Base-by-base conservation (phyloP, 2,329 filamentous ascomycete species). In the Hymenoscyphus occultus region DNA sequence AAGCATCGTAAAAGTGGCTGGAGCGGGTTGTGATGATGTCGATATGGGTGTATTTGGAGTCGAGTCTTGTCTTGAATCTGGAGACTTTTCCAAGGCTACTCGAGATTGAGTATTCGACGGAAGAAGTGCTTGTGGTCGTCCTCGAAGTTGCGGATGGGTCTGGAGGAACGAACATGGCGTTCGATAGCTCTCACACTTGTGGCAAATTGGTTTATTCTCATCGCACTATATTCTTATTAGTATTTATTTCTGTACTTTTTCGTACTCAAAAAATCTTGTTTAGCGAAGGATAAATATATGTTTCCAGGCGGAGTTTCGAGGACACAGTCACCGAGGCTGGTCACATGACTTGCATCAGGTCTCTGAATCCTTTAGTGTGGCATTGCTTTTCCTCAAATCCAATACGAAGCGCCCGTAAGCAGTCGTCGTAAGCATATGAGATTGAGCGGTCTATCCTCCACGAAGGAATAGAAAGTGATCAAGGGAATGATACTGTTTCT, bases 171-270 rank as follows among this genome's bases (percentile, higher is more conserved):
- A 73, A 56, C 73, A 74, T 68, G 67, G 39, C 63, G 69, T 66
- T 40, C 68, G 67, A 57, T 74, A 70, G 42, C 60, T 63, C 39
- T 67, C 62, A 57, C 73, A 74, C 64, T 71, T 72, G 19, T 69
- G 67, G 48, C 73, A 74, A 14, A 64, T 67, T 39, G 73, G 73
- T 58, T 74, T 74, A 12, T 62, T 61, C 63, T 74, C 73, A 54
- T 73, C 73, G 61, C 73, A 74, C 73, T 74, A 39, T 7, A n/a
- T 28, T 31, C 48, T 35, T 19, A 31, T 63, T 57, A 28, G 61
- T 57, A 14, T 16, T 28, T n/a, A 28, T n/a, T 28, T 39, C 31
- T 39, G 39, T 16, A 12, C 1, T 14, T 45, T 48, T 51, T 10
- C n/a, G 39, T 54, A 5, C 39, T 35, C n/a, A 35, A 60, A 32